Evolutionary conservation across 108 stramenopile genomes (phyloP).

Genomic region (Discostella stelligeroides): DNA sequence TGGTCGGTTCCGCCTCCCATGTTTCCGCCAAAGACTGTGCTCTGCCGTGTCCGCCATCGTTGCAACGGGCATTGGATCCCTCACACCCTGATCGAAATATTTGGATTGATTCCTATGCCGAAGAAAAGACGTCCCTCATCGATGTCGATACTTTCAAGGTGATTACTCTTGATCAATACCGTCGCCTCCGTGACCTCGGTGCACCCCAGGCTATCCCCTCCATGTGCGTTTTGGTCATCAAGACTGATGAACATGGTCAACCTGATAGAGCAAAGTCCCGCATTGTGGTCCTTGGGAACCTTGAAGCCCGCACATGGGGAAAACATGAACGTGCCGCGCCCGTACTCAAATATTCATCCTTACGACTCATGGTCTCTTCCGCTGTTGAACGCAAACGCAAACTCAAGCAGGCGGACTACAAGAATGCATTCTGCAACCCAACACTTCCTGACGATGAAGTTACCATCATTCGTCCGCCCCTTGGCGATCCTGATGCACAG

Average conservation of each 20-base stretch:
- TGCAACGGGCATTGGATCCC: no score
- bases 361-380: slow-evolving; percentile 5
- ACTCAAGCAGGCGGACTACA: slow-evolving; percentile 29
- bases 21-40: no score
- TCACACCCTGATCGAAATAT: no score
- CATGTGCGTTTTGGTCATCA: background rate
- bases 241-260: background rate
- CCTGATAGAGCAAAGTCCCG: slow-evolving; percentile 10
- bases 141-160: background rate
- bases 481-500: no score
- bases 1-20: no score
- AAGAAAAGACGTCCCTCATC: no score
- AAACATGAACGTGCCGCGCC: slow-evolving; percentile 21
- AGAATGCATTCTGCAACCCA: slow-evolving; percentile 34
- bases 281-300: slow-evolving; percentile 23
- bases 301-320: slow-evolving; percentile 12
- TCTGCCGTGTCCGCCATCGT: no score
- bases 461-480: no score
- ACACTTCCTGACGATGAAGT: slow-evolving; percentile 9
- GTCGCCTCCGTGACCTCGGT: background rate
- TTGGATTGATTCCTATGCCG: no score
- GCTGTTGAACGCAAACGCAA: background rate
- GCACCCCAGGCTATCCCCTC: slow-evolving; percentile 8
- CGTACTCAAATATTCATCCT: slow-evolving; percentile 2
- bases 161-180: slow-evolving; percentile 11